Evolutionary conservation across 73 alveolate genomes (phyloP).

Genomic region (Tetrahymena thermophila): DNA sequence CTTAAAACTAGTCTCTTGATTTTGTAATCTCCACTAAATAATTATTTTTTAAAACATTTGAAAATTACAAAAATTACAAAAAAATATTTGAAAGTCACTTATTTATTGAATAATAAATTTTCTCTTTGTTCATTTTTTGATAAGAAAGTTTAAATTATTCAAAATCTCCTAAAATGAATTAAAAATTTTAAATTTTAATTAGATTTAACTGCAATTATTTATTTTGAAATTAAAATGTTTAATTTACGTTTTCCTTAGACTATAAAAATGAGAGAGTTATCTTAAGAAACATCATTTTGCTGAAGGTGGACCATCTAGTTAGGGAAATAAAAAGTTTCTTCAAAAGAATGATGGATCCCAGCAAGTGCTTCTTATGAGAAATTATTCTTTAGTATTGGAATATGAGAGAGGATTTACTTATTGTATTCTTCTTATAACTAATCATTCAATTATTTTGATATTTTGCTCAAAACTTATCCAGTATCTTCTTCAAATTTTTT

Average conservation of each 20-base stretch:
- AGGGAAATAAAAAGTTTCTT: background rate
- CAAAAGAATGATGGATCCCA: background rate
- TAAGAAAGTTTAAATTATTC: no score
- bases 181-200: background rate
- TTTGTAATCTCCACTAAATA: background rate
- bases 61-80: background rate
- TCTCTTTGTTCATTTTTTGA: no score
- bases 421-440: background rate
- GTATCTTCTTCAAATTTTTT: background rate
- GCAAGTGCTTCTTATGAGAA: background rate
- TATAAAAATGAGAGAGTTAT: background rate
- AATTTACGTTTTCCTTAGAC: background rate
- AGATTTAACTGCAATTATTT: background rate
- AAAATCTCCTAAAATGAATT: no score
- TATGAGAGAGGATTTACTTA: background rate
- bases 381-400: background rate
- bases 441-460: background rate
- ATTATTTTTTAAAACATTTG: background rate
- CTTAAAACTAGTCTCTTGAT: background rate
- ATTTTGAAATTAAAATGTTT: background rate
- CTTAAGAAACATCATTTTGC: background rate
- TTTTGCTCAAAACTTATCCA: background rate
- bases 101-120: no score
- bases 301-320: background rate
- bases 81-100: background rate